Base-by-base conservation (phyloP, 306 rosid genomes). In the Cyclanthera cordifolia region DNA sequence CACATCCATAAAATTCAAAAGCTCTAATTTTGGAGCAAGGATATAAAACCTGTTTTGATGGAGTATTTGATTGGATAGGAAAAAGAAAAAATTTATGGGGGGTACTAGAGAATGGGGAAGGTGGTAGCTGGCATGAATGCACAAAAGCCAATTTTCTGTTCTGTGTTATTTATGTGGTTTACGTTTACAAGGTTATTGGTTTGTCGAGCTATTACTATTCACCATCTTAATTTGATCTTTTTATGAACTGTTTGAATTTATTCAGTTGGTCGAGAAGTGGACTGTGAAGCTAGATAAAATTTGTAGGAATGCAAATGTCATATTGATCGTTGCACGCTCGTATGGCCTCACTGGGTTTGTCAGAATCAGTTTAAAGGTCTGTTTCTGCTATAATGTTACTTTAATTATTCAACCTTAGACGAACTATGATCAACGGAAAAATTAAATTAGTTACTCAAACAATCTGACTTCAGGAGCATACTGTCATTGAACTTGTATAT, bases 311-410 rank as follows among this genome's bases (percentile, higher is more conserved):
- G 90, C 87, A 7, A 86, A 93, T 82, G 94, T 87, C 74, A 85
- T 82, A 70, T 73, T 87, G 85, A 69, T 93, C 37, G 78, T 87
- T 80, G 98, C 96, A 78, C 96, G 98, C 73, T 89, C 98, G 65
- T 93, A 93, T 75, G 98, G 98, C 69, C 93, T 93, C 67, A 80
- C 95, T 51, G 98, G 98, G 67, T 82, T 93, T 73, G 89, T 93
- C 67, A 85, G 98, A 74, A 86, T 88, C 76, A 93, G 99, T 86
- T 57, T 88, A 69, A 86, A 90, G 99, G 99, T 90, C 86, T 50
- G 17, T 69, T 9, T 6, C 37, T 20, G 23, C 70, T 23, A n/a
- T n/a, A 65, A 19, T 23, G 32, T 5, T 13, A 21, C 39, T 45
- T 45, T 21, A 65, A 24, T 65, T 65, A 3, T 14, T 28, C 37